Base-by-base conservation (phyloP, 2,329 filamentous ascomycete genomes). In the Stemphylium lycopersici region DNA sequence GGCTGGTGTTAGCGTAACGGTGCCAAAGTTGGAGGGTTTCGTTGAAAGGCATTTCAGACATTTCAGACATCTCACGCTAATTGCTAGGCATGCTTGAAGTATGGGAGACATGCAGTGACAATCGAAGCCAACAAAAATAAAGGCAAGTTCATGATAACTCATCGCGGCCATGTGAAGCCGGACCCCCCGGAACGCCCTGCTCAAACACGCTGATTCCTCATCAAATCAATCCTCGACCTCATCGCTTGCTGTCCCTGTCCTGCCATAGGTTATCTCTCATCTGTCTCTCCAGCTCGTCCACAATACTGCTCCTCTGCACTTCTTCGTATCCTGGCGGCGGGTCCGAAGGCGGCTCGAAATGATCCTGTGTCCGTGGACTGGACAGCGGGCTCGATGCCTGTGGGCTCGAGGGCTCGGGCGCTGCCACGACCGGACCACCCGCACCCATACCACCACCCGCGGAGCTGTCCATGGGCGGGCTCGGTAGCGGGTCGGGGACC, bases 261-360 rank as follows among this genome's bases (percentile, higher is more conserved):
- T 46, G 59, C 62, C 56, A 56, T 13, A 58, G 50, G 15, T 62
- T 59, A 13, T 55, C 42, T 55, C 75, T 69, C 53, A 77, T 60
- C 56, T 75, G 69, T 59, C 77, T 68, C 69, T 93, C 90, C 38
- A 90, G 81, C 63, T 90, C 90, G 57, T 89, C 84, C 40, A 88
- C 87, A 61, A 93, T 82, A 56, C 89, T 90, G 63, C 90, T 86
- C 70, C 91, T 87, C 75, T 97, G 93, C 24, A 90, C 90, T 74
- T 96, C 91, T 68, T 97, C 92, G 70, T 98, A 98, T 32, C 87
- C 90, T 44, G 93, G 93, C 42, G 93, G 93, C 4, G 93, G 91
- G 71, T 95, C 93, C 39, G 76, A 87, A 68, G 67, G 91, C 76
- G 78, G 77, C 53, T 79, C 76, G 75, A 79, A 77, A 26, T 63